A percentile compares a stretch with the other conserved stretches of the same genome.
Conservation (phyloP, 306 rosid species). For the Sophora flavescens region DNA sequence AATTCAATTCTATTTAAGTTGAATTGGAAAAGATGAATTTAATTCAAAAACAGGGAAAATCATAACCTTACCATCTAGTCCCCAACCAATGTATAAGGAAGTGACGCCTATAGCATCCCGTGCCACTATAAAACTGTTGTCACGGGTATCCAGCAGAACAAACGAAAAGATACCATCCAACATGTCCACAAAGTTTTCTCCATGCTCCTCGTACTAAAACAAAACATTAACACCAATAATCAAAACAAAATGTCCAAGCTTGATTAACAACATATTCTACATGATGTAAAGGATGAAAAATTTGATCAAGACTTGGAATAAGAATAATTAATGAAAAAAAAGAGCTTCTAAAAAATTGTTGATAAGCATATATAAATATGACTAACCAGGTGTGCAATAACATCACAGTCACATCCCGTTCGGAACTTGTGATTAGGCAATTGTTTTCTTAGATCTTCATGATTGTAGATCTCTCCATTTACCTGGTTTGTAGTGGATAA, state of each 20-base stretch:
- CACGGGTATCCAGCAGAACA: constrained; percentile 81
- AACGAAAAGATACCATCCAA: constrained; percentile 85
- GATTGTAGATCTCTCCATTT: constrained; percentile 90
- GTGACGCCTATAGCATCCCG: constrained; percentile 91
- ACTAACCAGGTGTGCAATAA: constrained; percentile 82
- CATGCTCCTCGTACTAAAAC: constrained; percentile 77
- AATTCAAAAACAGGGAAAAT: neutral
- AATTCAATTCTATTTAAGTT: neutral
- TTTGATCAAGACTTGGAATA: neutral
- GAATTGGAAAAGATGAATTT: neutral
- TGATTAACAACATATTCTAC: neutral
- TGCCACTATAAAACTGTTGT: constrained; percentile 86
- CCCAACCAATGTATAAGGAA: constrained; percentile 91
- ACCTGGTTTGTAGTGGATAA: constrained; percentile 58
- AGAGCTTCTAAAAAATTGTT: too few relatives aligned
- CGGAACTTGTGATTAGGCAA: constrained; percentile 72
- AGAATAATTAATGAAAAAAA: neutral
- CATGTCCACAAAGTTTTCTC: constrained; percentile 79
- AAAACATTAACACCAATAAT: neutral
- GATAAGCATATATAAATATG: too few relatives aligned
- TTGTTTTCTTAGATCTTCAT: constrained; percentile 73
- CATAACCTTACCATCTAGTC: constrained; percentile 66
- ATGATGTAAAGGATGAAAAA: neutral
- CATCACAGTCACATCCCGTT: constrained; percentile 90
- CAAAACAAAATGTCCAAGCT: neutral